A percentile compares a stretch with the other conserved stretches of the same genome.
phyloP scores from a whole-genome alignment of 75 land plant genomes.

The Pinus albicaulis region DNA sequence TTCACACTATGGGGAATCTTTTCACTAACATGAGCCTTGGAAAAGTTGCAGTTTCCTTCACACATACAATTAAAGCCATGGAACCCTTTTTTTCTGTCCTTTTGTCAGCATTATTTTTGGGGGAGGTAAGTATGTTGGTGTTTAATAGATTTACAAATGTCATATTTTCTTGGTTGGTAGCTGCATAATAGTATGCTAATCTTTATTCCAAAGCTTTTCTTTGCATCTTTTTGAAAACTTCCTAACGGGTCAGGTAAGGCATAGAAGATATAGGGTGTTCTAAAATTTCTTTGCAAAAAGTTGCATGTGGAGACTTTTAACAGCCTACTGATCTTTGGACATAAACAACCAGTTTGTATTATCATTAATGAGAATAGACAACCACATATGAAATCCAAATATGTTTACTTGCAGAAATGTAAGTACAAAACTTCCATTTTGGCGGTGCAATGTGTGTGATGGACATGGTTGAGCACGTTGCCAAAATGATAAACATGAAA shows the following conservation, averaged over 20 bases:
- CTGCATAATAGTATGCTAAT: neutral
- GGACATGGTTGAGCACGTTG: too few relatives aligned
- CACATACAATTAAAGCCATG: constrained; percentile 98
- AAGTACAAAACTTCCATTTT: too few relatives aligned
- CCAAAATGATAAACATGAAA: too few relatives aligned
- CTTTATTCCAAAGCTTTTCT: neutral
- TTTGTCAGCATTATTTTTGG: constrained; percentile 85
- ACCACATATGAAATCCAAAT: neutral
- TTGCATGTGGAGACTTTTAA: neutral
- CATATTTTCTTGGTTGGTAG: neutral
- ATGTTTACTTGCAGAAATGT: neutral
- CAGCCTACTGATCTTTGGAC: neutral
- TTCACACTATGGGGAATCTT: constrained; percentile 92
- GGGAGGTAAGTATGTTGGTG: constrained; percentile 61
- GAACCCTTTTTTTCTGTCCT: constrained; percentile 99
- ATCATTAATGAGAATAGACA: neutral
- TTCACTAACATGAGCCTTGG: constrained; percentile 98
- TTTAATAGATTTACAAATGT: neutral
- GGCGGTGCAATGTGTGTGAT: too few relatives aligned
- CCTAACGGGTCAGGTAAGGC: neutral
- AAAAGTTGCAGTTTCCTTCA: constrained; percentile 92
- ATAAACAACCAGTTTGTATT: neutral
- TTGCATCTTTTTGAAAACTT: neutral
- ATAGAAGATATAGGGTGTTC: neutral
- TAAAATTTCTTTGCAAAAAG: neutral